A percentile compares a stretch with the other conserved stretches of the same genome.
phyloP scores from a whole-genome alignment of 495 filamentous ascomycete genomes.

The Bathelium albidoporum region DNA sequence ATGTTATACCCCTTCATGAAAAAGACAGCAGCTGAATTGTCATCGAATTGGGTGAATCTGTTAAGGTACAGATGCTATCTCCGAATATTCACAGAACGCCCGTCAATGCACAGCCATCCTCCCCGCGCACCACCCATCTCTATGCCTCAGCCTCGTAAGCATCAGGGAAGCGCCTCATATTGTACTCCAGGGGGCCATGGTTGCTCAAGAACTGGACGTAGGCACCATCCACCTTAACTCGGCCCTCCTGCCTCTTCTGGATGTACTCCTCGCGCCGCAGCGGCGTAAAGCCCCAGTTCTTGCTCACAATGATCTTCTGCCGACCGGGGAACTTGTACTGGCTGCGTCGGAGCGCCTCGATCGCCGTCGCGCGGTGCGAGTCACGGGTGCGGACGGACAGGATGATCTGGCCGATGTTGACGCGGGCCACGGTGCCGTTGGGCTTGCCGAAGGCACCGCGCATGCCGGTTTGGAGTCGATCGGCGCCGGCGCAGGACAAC shows the following conservation, averaged over 20 bases:
- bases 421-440: slow-evolving; percentile 93
- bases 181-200: slow-evolving; percentile 72
- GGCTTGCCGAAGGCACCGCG: slow-evolving; percentile 99
- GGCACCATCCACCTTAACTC: slow-evolving; percentile 88
- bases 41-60: not conserved
- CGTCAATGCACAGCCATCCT: not conserved
- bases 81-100: not conserved
- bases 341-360: slow-evolving; percentile 95
- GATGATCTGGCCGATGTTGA: slow-evolving; percentile 98
- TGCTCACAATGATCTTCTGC: slow-evolving; percentile 99
- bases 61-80: not conserved
- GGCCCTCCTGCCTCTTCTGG: slow-evolving; percentile 78
- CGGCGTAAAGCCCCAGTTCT: slow-evolving; percentile 99
- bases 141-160: slow-evolving; percentile 53
- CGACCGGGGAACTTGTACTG: slow-evolving; percentile 99
- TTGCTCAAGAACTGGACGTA: slow-evolving; percentile 97
- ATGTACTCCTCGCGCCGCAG: slow-evolving; percentile 95
- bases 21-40: not conserved
- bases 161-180: slow-evolving; percentile 86
- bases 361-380: slow-evolving; percentile 75
- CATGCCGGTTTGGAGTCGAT: slow-evolving; percentile 99
- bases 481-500: slow-evolving; percentile 99
- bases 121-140: not conserved
- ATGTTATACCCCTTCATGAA: not conserved
- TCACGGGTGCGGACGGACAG: slow-evolving; percentile 95